Percentiles rank a stretch among this genome's conserved stretches.
phyloP scores from a whole-genome alignment of 2,329 filamentous ascomycete species.

The Aspergillus bombycis region DNA sequence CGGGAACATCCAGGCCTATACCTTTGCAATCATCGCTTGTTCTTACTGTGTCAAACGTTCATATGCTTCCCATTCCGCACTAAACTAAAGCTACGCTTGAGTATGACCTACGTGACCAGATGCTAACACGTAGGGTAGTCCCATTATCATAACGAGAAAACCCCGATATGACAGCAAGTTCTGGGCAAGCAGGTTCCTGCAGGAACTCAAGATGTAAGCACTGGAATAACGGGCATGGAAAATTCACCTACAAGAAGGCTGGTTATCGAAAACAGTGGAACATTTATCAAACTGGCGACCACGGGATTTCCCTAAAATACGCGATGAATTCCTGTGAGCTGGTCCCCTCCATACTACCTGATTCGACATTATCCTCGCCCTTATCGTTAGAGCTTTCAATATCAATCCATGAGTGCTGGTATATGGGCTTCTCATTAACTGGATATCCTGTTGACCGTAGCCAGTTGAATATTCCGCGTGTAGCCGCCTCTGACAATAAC shows the following conservation, averaged over 20 bases:
- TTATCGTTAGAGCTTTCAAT: slow-evolving; percentile 22
- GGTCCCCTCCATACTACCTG: slow-evolving; percentile 5
- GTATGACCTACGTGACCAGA: not conserved
- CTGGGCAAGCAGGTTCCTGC: not conserved
- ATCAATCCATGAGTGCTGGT: slow-evolving; percentile 26
- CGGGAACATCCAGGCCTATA: not conserved
- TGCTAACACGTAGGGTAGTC: not conserved
- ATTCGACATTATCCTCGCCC: slow-evolving; percentile 11
- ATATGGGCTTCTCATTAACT: slow-evolving; percentile 19
- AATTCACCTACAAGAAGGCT: not conserved
- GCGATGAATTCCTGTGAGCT: not conserved
- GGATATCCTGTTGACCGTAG: slow-evolving; percentile 26
- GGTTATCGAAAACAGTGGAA: slow-evolving; percentile 6
- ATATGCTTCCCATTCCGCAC: not conserved
- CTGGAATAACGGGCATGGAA: not conserved
- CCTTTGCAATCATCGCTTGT: not conserved
- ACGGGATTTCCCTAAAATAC: slow-evolving; percentile 5
- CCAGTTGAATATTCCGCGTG: slow-evolving; percentile 26
- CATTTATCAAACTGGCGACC: slow-evolving; percentile 9
- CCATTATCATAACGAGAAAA: not conserved
- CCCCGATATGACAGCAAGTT: not conserved
- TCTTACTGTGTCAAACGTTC: not conserved
- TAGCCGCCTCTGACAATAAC: slow-evolving; percentile 18
- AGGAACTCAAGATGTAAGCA: not conserved
- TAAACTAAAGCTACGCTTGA: not conserved